phyloP scores from a whole-genome alignment of 148 eudicot genomes.

The Dianthus caryophyllus region DNA sequence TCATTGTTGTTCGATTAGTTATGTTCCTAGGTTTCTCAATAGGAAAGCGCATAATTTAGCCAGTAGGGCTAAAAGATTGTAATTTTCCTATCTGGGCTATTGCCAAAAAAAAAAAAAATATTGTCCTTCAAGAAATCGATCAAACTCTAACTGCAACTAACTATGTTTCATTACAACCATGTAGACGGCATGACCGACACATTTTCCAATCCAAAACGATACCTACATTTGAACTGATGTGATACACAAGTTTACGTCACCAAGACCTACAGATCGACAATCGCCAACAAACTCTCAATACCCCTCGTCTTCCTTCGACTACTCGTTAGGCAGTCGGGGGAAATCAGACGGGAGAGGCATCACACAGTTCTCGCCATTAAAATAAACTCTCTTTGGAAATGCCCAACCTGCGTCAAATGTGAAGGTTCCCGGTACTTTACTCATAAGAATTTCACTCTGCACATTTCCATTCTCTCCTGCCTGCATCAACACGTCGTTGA shows the following conservation, averaged over 20 bases:
- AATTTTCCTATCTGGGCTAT: too few relatives aligned
- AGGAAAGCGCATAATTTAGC: too few relatives aligned
- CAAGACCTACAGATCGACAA: conserved; percentile 2
- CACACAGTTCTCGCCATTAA: conserved; percentile 84
- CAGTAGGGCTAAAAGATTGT: too few relatives aligned
- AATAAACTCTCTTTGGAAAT: conserved; percentile 73
- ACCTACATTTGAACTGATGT: not conserved
- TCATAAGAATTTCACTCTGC: conserved; percentile 64
- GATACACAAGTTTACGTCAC: conserved; percentile 5
- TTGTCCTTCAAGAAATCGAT: too few relatives aligned
- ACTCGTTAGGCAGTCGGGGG: conserved; percentile 65
- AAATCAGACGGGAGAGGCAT: conserved; percentile 74
- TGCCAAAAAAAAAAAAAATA: too few relatives aligned
- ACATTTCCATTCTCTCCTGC: conserved; percentile 63
- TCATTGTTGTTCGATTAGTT: too few relatives aligned
- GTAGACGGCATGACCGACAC: not conserved
- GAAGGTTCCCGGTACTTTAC: conserved; percentile 51
- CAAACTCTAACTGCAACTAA: too few relatives aligned
- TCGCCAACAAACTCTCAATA: not conserved
- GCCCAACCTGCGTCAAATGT: conserved; percentile 80
- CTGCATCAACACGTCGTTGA: conserved; percentile 76
- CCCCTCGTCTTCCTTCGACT: not conserved
- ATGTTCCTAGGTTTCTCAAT: too few relatives aligned
- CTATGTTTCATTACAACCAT: too few relatives aligned
- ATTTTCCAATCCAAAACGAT: not conserved